Percentiles rank a stretch among this genome's conserved stretches.
phyloP scores from a whole-genome alignment of 2,329 filamentous ascomycete species.

The Nannizziopsis barbatae region DNA sequence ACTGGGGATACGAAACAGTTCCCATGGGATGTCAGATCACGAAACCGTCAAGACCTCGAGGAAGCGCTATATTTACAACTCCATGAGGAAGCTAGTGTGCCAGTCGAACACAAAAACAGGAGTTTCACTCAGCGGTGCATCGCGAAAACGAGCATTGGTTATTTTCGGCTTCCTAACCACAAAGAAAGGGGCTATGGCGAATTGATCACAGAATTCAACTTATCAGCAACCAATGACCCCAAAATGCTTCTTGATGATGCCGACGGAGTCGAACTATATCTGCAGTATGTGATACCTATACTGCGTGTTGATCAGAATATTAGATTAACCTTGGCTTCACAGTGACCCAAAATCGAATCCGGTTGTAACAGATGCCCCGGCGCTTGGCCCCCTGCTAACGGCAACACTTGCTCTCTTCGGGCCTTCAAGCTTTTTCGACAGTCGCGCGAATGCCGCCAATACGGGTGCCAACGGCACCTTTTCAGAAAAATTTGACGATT shows the following conservation, averaged over 20 bases:
- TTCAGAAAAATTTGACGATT: too few relatives aligned
- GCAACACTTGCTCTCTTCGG: constrained; percentile 9
- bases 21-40: constrained; percentile 10
- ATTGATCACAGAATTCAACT: constrained; percentile 5
- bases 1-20: background rate
- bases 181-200: background rate
- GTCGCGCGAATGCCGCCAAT: constrained; percentile 1
- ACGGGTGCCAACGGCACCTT: too few relatives aligned
- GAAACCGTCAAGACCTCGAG: constrained; percentile 9
- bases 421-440: constrained; percentile 9
- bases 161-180: constrained; percentile 10
- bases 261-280: background rate
- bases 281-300: too few relatives aligned
- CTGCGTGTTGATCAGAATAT: too few relatives aligned
- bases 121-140: constrained; percentile 7
- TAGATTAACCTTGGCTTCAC: too few relatives aligned
- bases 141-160: constrained; percentile 7
- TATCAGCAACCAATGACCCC: constrained; percentile 8
- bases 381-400: constrained; percentile 5
- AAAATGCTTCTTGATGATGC: background rate
- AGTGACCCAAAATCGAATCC: background rate
- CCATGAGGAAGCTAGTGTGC: background rate
- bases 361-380: background rate
- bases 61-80: constrained; percentile 9
- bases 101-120: background rate